These are phyloP conservation scores for Irpex sp. DNA, from an alignment of 1,284 basidiomycete species.

Conservation along the genomic window DNA sequence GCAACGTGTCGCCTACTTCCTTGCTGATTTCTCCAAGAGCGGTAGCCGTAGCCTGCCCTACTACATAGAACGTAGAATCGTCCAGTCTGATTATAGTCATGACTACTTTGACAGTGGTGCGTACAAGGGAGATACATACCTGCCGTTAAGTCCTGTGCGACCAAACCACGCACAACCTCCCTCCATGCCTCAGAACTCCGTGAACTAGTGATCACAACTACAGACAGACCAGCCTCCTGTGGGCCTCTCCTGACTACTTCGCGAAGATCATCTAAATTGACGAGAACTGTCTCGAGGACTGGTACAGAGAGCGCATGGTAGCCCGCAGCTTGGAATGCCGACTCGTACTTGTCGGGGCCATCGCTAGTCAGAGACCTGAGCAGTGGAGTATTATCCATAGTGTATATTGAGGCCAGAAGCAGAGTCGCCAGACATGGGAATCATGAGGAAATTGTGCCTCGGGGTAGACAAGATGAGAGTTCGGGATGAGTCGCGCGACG, in stretches of 20 bases:
- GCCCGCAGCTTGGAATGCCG: conserved; percentile 18
- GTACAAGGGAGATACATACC: neutral
- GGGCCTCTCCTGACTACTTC: conserved; percentile 39
- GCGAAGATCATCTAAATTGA: conserved; percentile 45
- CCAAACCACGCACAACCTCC: conserved; percentile 31
- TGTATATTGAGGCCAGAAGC: neutral
- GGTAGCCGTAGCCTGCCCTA: conserved; percentile 60
- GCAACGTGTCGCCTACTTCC: conserved; percentile 26
- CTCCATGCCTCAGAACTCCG: conserved; percentile 69
- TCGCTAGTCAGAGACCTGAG: conserved; percentile 47
- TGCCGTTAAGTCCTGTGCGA: conserved; percentile 5
- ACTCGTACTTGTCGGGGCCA: conserved; percentile 25
- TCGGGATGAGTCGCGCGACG: neutral
- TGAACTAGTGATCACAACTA: conserved; percentile 72
- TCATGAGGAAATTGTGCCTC: neutral
- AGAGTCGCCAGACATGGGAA: neutral
- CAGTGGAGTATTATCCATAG: conserved; percentile 40
- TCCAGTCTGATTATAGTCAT: conserved; percentile 37
- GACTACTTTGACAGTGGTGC: neutral
- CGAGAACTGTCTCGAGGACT: conserved; percentile 59
- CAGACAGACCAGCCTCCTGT: conserved; percentile 33
- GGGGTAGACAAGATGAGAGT: neutral
- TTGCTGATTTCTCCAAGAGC: conserved; percentile 37
- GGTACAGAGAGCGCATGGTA: conserved; percentile 56
- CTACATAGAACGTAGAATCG: conserved; percentile 63